Percentiles rank a stretch among this genome's conserved stretches.
Conservation (phyloP, 2,329 filamentous ascomycete species). For the Arthroderma sp. region DNA sequence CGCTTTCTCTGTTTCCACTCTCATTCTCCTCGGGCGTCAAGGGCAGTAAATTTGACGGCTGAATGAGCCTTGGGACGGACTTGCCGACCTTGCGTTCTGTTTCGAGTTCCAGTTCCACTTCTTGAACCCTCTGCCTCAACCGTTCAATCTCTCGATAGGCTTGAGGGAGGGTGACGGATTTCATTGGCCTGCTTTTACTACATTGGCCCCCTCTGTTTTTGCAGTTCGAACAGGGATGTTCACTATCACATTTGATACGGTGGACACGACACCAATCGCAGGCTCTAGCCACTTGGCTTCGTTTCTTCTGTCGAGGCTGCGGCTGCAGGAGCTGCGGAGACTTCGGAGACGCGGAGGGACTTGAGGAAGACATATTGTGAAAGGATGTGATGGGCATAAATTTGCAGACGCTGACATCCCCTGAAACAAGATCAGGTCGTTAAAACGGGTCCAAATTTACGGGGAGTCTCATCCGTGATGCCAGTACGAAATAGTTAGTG, state of each 20-base stretch:
- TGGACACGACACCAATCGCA: conserved; percentile 19
- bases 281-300: conserved; percentile 14
- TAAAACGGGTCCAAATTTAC: too few relatives aligned
- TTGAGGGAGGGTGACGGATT: conserved; percentile 3
- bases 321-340: not conserved
- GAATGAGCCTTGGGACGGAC: too few relatives aligned
- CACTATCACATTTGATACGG: conserved; percentile 18
- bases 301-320: conserved; percentile 8
- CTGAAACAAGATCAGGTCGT: too few relatives aligned
- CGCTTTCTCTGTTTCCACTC: too few relatives aligned
- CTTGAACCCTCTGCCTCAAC: conserved; percentile 21
- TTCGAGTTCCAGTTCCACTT: conserved; percentile 22
- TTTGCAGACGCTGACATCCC: too few relatives aligned
- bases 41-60: too few relatives aligned
- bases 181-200: conserved; percentile 9
- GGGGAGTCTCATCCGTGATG: too few relatives aligned
- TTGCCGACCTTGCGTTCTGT: not conserved
- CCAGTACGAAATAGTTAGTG: too few relatives aligned
- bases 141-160: conserved; percentile 15
- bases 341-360: too few relatives aligned
- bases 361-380: too few relatives aligned
- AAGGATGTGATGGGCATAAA: too few relatives aligned
- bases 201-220: conserved; percentile 11
- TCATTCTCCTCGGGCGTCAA: too few relatives aligned
- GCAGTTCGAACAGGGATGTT: conserved; percentile 17